phyloP scores from a whole-genome alignment of 1,284 basidiomycete genomes.

The Cyathus pygmaeus region DNA sequence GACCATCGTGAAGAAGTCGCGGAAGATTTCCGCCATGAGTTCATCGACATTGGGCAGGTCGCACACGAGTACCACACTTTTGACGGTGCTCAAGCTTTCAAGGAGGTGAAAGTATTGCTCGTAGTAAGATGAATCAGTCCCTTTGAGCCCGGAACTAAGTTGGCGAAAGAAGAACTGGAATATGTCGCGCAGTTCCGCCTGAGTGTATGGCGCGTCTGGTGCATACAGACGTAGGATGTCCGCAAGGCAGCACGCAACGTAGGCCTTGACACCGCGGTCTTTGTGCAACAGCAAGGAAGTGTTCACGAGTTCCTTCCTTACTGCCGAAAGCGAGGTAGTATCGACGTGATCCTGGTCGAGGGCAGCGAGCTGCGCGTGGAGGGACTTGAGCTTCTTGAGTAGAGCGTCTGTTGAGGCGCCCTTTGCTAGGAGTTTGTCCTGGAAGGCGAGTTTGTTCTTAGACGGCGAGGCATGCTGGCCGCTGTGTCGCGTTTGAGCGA shows the following conservation, averaged over 20 bases:
- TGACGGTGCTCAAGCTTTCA: slow-evolving; percentile 92
- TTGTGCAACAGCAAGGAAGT: slow-evolving; percentile 90
- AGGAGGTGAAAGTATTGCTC: slow-evolving; percentile 93
- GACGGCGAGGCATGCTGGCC: slow-evolving; percentile 52
- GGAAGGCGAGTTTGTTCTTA: slow-evolving; percentile 77
- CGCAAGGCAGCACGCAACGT: slow-evolving; percentile 93
- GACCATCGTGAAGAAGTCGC: slow-evolving; percentile 84
- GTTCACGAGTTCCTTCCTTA: slow-evolving; percentile 84
- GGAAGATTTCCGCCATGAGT: slow-evolving; percentile 86
- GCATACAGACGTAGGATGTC: slow-evolving; percentile 95
- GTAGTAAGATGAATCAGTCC: slow-evolving; percentile 79
- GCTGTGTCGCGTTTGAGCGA: slow-evolving; percentile 74
- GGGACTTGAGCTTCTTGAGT: slow-evolving; percentile 84
- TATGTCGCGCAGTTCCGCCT: slow-evolving; percentile 89
- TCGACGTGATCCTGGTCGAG: slow-evolving; percentile 93
- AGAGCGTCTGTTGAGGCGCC: slow-evolving; percentile 78
- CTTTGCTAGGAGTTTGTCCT: slow-evolving; percentile 81
- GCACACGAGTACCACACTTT: slow-evolving; percentile 93
- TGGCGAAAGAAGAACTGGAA: slow-evolving; percentile 95
- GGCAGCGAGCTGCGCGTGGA: slow-evolving; percentile 84
- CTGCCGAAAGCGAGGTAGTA: slow-evolving; percentile 70
- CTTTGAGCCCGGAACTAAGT: slow-evolving; percentile 79
- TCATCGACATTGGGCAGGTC: slow-evolving; percentile 91
- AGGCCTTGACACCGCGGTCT: slow-evolving; percentile 94
- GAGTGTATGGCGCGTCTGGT: slow-evolving; percentile 95